Conservation (phyloP, 1,284 basidiomycete species). For the Cutaneotrichosporon cyanovorans region DNA sequence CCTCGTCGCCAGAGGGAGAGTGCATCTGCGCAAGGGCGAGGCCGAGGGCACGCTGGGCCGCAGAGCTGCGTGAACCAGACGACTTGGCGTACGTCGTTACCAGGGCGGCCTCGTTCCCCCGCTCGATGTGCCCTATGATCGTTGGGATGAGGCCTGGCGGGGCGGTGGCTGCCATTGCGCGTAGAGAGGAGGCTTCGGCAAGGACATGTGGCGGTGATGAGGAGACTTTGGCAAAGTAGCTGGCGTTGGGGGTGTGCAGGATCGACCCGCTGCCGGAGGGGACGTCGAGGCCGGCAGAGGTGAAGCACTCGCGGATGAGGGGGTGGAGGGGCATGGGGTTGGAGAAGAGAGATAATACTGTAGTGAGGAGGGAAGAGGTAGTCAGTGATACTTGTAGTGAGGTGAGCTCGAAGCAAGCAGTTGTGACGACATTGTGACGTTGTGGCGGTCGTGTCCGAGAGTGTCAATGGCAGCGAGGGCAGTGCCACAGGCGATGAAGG, state of each 20-base stretch:
- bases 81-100: constrained; percentile 51
- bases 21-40: constrained; percentile 55
- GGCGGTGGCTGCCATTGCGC: constrained; percentile 57
- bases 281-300: constrained; percentile 2
- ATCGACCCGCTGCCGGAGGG: not conserved
- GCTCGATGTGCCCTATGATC: constrained; percentile 51
- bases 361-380: too few relatives aligned
- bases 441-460: too few relatives aligned
- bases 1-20: constrained; percentile 13
- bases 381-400: too few relatives aligned
- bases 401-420: too few relatives aligned
- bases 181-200: constrained; percentile 66
- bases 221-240: constrained; percentile 26
- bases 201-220: constrained; percentile 52
- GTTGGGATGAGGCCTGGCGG: constrained; percentile 58
- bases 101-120: constrained; percentile 49
- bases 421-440: too few relatives aligned
- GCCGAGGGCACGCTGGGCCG: constrained; percentile 38
- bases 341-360: too few relatives aligned
- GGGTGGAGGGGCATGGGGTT: constrained; percentile 3
- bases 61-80: not conserved
- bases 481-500: too few relatives aligned
- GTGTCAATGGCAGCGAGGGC: too few relatives aligned
- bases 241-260: constrained; percentile 5
- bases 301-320: constrained; percentile 18